Percentiles rank a stretch among this genome's conserved stretches.
These are phyloP conservation scores for Suillus lakei DNA, from an alignment of 768 basidiomycete genomes.

Conservation along the genomic window DNA sequence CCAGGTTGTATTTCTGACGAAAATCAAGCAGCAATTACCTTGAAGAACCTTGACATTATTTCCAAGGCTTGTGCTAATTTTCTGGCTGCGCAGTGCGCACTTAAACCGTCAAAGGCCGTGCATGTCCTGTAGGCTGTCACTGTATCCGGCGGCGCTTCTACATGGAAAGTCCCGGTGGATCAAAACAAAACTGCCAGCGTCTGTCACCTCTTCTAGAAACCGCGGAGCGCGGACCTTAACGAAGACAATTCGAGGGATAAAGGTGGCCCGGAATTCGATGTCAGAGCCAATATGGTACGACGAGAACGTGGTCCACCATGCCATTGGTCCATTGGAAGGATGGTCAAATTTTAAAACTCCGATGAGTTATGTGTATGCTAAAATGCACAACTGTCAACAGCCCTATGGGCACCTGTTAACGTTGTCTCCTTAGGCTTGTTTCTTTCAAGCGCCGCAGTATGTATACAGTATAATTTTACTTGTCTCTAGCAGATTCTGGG, in stretches of 20 bases:
- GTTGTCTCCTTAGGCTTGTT: too few species aligned
- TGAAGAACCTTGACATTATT: not conserved
- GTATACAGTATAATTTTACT: too few species aligned
- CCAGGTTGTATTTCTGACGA: not conserved
- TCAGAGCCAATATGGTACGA: not conserved
- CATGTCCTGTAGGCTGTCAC: not conserved
- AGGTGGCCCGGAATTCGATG: not conserved
- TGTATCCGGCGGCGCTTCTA: not conserved
- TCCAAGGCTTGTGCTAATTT: not conserved
- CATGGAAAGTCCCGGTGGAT: conserved; percentile 7
- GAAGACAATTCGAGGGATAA: not conserved
- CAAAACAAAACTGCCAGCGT: not conserved
- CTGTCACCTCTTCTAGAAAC: conserved; percentile 4
- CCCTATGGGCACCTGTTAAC: too few species aligned
- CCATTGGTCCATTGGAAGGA: too few species aligned
- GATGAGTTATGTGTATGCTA: too few species aligned
- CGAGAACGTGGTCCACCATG: too few species aligned
- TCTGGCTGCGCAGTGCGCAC: not conserved
- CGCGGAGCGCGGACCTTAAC: not conserved
- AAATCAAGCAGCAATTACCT: not conserved
- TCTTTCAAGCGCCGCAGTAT: too few species aligned
- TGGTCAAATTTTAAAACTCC: too few species aligned
- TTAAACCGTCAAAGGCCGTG: not conserved
- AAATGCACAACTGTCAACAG: too few species aligned
- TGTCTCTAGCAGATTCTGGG: too few species aligned